Evolutionary conservation across 768 basidiomycete genomes (phyloP).

Genomic region (Hemileccinum impolitum): DNA sequence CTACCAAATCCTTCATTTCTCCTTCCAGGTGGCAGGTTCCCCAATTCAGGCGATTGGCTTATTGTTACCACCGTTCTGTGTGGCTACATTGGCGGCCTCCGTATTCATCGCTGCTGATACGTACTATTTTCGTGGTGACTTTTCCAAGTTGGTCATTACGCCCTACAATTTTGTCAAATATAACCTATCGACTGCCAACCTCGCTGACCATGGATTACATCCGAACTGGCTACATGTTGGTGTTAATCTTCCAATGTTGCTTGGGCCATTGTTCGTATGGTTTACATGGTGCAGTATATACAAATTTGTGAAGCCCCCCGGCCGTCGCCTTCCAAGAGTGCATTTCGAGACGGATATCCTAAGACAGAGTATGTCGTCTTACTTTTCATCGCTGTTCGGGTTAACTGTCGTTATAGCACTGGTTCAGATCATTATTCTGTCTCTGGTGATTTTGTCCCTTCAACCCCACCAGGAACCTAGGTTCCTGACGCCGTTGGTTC

Average conservation of each 20-base stretch:
- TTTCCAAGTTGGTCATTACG: conserved; percentile 25
- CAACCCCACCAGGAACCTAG: conserved; percentile 41
- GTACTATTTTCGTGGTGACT: conserved; percentile 30
- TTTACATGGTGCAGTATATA: conserved; percentile 11
- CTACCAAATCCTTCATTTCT: conserved; percentile 21
- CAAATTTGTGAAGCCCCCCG: conserved; percentile 2
- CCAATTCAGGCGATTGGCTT: neutral
- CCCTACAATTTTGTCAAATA: conserved; percentile 39
- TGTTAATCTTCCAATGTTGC: conserved; percentile 39
- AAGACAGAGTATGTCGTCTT: conserved; percentile 14
- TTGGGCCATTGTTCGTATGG: conserved; percentile 35
- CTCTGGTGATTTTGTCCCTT: conserved; percentile 29
- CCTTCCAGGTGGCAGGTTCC: conserved; percentile 11
- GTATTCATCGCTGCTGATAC: conserved; percentile 30
- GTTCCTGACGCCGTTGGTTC: conserved; percentile 35
- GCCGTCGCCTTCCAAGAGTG: conserved; percentile 2
- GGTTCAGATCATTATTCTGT: conserved; percentile 28
- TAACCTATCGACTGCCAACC: conserved; percentile 35
- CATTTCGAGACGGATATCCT: conserved; percentile 13
- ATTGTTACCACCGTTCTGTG: conserved; percentile 21
- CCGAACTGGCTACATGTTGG: conserved; percentile 38
- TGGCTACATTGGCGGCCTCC: conserved; percentile 13
- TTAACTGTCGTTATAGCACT: conserved; percentile 23
- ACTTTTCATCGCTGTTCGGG: neutral
- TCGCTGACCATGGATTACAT: conserved; percentile 38